phyloP scores from a whole-genome alignment of 345 rosid species.

The Mercurialis annua region DNA sequence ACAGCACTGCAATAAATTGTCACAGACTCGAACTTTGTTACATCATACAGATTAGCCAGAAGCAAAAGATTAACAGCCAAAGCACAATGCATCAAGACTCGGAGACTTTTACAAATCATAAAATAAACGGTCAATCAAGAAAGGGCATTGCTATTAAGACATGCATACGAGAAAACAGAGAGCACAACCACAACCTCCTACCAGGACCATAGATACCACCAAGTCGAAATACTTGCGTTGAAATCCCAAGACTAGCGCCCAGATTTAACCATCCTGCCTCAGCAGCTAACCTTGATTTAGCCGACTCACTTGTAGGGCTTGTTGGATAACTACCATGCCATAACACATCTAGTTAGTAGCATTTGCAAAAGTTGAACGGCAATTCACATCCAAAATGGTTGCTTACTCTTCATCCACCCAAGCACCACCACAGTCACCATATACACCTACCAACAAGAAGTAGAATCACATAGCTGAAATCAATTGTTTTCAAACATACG shows the following conservation, averaged over 20 bases:
- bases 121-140: neutral
- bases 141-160: neutral
- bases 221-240: conserved; percentile 66
- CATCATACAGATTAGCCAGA: neutral
- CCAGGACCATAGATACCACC: too few species aligned
- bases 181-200: conserved; percentile 56
- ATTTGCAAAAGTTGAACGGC: conserved; percentile 1
- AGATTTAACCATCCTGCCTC: conserved; percentile 75
- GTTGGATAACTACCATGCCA: conserved; percentile 43
- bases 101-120: neutral
- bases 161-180: neutral
- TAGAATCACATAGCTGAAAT: too few species aligned
- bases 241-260: conserved; percentile 52
- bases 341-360: conserved; percentile 8
- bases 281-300: conserved; percentile 63
- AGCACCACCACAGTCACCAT: too few species aligned
- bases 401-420: too few species aligned
- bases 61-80: neutral
- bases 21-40: neutral
- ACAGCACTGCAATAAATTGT: conserved; percentile 4
- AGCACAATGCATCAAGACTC: too few species aligned
- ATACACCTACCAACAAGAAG: too few species aligned
- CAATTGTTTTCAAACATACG: conserved; percentile 37
- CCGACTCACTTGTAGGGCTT: conserved; percentile 53
- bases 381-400: conserved; percentile 5